Evolutionary conservation across 2,329 filamentous ascomycete genomes (phyloP), one percentile per base, ranked within the genome.

Genomic region (Balansia obtecta): DNA sequence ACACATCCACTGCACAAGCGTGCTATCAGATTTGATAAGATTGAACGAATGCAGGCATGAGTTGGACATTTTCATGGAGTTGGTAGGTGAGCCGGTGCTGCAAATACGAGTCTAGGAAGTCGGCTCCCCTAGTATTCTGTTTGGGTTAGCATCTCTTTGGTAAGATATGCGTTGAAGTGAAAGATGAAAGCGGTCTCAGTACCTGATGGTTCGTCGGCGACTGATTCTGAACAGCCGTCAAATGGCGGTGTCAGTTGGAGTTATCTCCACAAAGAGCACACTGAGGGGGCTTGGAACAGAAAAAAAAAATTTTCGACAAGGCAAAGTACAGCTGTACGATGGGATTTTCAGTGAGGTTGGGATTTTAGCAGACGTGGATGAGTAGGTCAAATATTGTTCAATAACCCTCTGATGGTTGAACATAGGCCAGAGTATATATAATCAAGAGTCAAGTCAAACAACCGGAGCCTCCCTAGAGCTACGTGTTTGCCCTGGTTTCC

Each of bases 11-110:
- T 82, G 75, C 50, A 86, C 73, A 49, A 85, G 63, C 11, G 74
- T 82, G 60, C 70, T 82, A 59, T 84, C 79, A 32, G 79, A 81
- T 66, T 85, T 85, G 67, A 85, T 75, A 64, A 84, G 72, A 59
- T 72, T 73, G 67, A 84, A 85, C 11, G 72, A 72, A 62, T 85
- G 82, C 37, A 73, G 71, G 63, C 82, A 85, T 53, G 73, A 72
- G 55, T 66, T 71, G 48, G 75, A 71, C 63, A 82, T 71, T 52
- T 73, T 61, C 34, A 18, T 22, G 22, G 33, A 13, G 16, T 18
- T 18, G 16, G 32, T 22, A 27, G 11, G 33, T n/a, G 39, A 37
- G 12, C 11, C 20, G 27, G 11, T 37, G 16, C 15, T 20, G 33
- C 38, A 18, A 20, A 30, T 15, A 32, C 10, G 47, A 38, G 15